Evolutionary conservation across 2,329 filamentous ascomycete species (phyloP).

Genomic region (Elsinoe fawcettii): DNA sequence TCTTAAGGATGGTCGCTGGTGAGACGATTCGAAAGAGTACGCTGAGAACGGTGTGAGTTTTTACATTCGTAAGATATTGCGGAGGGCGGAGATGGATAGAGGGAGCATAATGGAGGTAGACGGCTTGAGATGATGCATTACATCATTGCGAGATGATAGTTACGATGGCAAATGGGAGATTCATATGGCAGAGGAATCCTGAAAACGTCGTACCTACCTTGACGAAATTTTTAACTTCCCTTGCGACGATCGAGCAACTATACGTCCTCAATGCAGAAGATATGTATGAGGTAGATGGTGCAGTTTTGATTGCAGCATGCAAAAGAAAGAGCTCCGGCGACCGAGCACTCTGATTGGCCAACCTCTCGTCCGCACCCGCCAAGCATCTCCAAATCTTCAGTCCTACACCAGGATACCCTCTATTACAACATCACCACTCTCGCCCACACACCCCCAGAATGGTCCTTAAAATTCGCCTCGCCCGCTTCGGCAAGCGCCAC

Average conservation of each 20-base stretch:
- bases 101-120: neutral
- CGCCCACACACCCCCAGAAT: conserved; percentile 33
- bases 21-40: too few species aligned
- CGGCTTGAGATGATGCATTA: neutral
- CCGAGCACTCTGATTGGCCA: conserved; percentile 8
- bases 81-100: neutral
- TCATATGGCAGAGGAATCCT: too few species aligned
- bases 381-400: conserved; percentile 8
- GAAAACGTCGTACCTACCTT: too few species aligned
- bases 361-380: neutral
- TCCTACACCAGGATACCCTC: neutral
- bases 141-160: conserved; percentile 9
- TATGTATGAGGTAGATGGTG: too few species aligned
- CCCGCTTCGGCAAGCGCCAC: conserved; percentile 84
- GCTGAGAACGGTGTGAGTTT: neutral
- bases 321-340: neutral
- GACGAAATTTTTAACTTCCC: too few species aligned
- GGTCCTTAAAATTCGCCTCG: conserved; percentile 89
- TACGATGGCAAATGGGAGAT: neutral
- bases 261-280: too few species aligned
- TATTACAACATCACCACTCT: neutral
- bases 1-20: neutral
- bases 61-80: too few species aligned
- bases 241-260: too few species aligned
- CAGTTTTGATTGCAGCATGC: too few species aligned